phyloP scores from a whole-genome alignment of 1,284 basidiomycete species.

The Peniophora sp. region DNA sequence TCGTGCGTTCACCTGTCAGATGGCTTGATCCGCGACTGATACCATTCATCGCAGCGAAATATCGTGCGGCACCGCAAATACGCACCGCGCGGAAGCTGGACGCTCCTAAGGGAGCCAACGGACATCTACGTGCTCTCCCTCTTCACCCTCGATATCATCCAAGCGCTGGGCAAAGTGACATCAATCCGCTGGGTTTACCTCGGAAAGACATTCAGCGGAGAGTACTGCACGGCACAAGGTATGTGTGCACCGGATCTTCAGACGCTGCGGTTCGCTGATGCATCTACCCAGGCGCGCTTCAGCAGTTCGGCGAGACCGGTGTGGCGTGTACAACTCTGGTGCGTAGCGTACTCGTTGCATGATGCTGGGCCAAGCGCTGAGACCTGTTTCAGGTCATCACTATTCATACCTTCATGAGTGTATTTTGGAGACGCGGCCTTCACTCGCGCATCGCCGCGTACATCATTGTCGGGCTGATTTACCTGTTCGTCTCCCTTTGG shows the following conservation, averaged over 20 bases:
- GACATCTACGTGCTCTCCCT: conserved; percentile 9
- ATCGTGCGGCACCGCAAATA: conserved; percentile 1
- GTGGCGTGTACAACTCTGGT: conserved; percentile 24
- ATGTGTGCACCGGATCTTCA: conserved; percentile 2
- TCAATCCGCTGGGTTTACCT: conserved; percentile 10
- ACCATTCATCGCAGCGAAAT: conserved; percentile 6
- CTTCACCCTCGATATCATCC: conserved; percentile 11
- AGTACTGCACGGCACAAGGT: conserved; percentile 40
- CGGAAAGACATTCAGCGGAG: conserved; percentile 16
- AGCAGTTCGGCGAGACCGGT: conserved; percentile 43
- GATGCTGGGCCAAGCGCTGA: background rate
- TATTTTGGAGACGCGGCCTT: conserved; percentile 12
- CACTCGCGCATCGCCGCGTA: conserved; percentile 10
- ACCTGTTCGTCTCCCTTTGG: conserved; percentile 13
- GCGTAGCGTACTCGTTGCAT: conserved; percentile 2
- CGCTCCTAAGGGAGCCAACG: conserved; percentile 6
- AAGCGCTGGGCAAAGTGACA: conserved; percentile 10
- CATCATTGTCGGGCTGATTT: conserved; percentile 10
- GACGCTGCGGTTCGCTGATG: background rate
- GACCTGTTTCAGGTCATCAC: conserved; percentile 12
- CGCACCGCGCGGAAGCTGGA: conserved; percentile 5
- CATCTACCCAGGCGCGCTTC: conserved; percentile 24
- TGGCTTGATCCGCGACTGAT: background rate
- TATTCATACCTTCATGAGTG: conserved; percentile 17
- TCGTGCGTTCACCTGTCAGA: conserved; percentile 6